phyloP scores from a whole-genome alignment of 148 eudicot species.

The Rhododendron simsii region DNA sequence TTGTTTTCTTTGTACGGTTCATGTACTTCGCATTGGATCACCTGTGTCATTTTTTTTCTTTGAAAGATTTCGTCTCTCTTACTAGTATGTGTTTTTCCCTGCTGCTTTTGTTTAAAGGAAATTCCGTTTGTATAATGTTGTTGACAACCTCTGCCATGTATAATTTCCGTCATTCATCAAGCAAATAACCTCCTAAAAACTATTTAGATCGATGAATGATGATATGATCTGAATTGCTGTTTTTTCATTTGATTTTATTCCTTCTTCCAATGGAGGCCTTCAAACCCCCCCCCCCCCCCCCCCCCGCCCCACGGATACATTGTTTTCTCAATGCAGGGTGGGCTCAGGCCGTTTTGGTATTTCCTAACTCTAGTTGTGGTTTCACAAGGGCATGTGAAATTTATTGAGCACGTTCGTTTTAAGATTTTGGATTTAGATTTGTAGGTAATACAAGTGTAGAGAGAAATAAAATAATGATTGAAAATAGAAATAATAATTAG shows the following conservation, averaged over 20 bases:
- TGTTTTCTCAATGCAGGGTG: background rate
- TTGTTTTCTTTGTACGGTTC: background rate
- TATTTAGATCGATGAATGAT: background rate
- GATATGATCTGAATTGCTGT: background rate
- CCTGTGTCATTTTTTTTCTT: background rate
- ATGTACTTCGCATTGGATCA: background rate
- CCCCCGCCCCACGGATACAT: background rate
- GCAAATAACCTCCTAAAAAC: background rate
- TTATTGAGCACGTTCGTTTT: too few species aligned
- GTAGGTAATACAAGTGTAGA: too few species aligned
- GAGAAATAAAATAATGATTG: too few species aligned
- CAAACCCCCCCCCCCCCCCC: too few species aligned
- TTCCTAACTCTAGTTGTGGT: background rate
- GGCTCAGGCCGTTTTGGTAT: background rate
- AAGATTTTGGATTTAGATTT: too few species aligned
- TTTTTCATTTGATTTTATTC: background rate
- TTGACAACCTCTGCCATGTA: background rate
- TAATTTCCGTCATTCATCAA: too few species aligned
- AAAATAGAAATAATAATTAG: too few species aligned
- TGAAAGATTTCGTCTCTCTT: background rate
- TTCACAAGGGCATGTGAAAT: background rate
- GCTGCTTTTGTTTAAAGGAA: background rate
- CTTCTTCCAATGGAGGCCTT: background rate
- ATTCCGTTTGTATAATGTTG: background rate
- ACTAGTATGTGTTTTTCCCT: background rate